Evolutionary conservation across 192 early-diverging fungal species (phyloP), one percentile per base, ranked within the genome.

Genomic region (Coemansia sp.): DNA sequence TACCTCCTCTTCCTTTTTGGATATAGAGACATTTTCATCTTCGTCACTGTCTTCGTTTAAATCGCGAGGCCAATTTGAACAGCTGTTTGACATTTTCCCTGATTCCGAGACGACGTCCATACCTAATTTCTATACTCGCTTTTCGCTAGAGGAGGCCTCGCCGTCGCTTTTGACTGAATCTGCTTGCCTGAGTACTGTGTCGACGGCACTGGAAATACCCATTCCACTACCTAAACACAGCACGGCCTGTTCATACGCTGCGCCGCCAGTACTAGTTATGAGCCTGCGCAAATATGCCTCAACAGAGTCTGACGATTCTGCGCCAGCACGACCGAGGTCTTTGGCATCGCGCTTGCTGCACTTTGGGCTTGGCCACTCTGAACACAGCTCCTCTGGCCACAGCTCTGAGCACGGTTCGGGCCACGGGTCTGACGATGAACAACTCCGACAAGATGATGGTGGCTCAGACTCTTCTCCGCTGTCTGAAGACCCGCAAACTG

Each of bases 61-160:
- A 57, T 22, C 73, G 15, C 76, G 73, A 63, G 73, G 47, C 36
- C 46, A 75, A 66, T 78, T 84, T 41, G 76, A 78, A 51, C 47
- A 68, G 24, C 51, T 69, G 15, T 77, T 78, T 38, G 73, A 74
- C 46, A 66, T 75, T 67, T 41, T 71, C 15, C 75, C 75, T 49
- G 75, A 77, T 9, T 57, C 27, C 13, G 34, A 61, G 11, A 36
- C 36, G n/a, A 20, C 59, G 9, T 18, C 59, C 34, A 0, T 38
- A 3, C 59, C 59, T 2, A 61, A 61, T 47, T 61, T 63, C 66
- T 40, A 47, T 4, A 71, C 46, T 29, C 60, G 66, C 22, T 51
- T 77, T 77, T 47, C 65, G 40, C 66, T 72, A 20, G 74, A 71
- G 20, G 40, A 61, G 34, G 16, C 13, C 59, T 40, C 34, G 18